phyloP scores from a whole-genome alignment of 208 protist species.

The Naegleria lovaniensis region DNA sequence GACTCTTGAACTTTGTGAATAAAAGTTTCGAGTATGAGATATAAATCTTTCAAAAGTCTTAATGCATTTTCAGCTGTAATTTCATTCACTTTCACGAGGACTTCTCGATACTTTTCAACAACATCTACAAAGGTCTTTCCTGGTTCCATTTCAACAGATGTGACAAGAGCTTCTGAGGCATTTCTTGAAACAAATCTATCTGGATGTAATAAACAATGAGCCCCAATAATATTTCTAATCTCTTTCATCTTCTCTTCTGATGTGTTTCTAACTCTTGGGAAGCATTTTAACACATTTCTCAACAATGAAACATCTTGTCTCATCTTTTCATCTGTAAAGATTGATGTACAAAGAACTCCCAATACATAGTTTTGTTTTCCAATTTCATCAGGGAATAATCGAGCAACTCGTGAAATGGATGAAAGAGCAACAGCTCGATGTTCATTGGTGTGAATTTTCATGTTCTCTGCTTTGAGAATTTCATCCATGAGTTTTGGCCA shows the following conservation, averaged over 20 bases:
- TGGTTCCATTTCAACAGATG: background rate
- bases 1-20: background rate
- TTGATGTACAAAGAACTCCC: background rate
- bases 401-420: background rate
- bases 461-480: background rate
- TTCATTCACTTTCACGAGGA: background rate
- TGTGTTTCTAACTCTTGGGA: background rate
- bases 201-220: background rate
- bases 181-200: background rate
- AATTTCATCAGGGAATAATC: conserved; percentile 2
- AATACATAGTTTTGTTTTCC: background rate
- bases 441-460: background rate
- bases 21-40: background rate
- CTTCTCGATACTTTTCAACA: background rate
- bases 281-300: background rate
- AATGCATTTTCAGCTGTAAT: background rate
- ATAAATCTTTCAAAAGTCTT: background rate
- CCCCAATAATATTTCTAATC: background rate
- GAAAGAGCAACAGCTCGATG: background rate
- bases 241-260: background rate
- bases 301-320: background rate
- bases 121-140: background rate
- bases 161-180: background rate
- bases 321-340: background rate
- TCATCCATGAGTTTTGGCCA: background rate